Percentiles rank a stretch among this genome's conserved stretches.
phyloP scores from a whole-genome alignment of 371 early-diverging fungal species.

The Lichtheimia ramosa region DNA sequence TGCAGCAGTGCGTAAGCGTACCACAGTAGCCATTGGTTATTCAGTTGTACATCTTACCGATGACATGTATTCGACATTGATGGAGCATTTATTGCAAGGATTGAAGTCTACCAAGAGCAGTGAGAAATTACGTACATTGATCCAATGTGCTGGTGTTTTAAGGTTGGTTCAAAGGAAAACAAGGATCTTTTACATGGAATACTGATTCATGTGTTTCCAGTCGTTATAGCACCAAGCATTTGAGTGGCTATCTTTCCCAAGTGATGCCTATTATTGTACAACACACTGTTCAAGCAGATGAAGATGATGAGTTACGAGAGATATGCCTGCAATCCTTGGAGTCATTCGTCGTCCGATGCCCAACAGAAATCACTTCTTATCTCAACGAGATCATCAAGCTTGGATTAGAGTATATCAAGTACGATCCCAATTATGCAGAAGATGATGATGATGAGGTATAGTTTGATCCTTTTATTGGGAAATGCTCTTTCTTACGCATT shows the following conservation, averaged over 20 bases:
- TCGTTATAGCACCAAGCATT: conserved; percentile 69
- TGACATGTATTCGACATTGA: conserved; percentile 66
- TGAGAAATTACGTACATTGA: conserved; percentile 71
- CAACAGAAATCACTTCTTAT: conserved; percentile 67
- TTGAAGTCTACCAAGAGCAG: conserved; percentile 46
- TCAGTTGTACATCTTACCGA: conserved; percentile 74
- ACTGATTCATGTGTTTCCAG: conserved; percentile 33
- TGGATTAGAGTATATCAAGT: conserved; percentile 70
- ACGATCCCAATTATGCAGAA: conserved; percentile 90
- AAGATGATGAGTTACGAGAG: conserved; percentile 87
- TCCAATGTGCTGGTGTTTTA: conserved; percentile 73
- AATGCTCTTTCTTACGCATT: conserved; percentile 7
- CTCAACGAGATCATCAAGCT: conserved; percentile 63
- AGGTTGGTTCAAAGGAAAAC: conserved; percentile 46
- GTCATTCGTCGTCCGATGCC: conserved; percentile 78
- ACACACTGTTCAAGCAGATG: conserved; percentile 53
- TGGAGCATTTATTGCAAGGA: conserved; percentile 33
- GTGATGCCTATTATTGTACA: conserved; percentile 68
- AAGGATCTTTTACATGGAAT: no score
- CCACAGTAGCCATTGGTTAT: conserved; percentile 74
- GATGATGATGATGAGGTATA: conserved; percentile 71
- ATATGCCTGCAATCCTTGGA: conserved; percentile 85
- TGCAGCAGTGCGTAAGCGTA: conserved; percentile 83
- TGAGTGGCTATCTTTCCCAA: conserved; percentile 68
- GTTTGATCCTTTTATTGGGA: conserved; percentile 2